Percentiles rank a stretch among this genome's conserved stretches.
phyloP scores from a whole-genome alignment of 176 grass and related monocot genomes.

The Saccharum officinarum region DNA sequence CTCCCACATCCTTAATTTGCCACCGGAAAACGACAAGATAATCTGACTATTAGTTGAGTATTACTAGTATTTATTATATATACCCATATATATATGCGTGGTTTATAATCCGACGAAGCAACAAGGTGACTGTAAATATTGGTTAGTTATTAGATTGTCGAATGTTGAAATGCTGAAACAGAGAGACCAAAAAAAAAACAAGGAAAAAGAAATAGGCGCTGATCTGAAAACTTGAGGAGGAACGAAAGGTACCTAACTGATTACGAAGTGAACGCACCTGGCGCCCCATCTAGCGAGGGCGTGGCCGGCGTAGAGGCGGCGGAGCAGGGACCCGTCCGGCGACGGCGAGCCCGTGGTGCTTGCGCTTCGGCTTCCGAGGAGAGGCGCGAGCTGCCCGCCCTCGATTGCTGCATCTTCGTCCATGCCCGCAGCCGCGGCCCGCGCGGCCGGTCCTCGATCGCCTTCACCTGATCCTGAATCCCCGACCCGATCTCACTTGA shows the following conservation, averaged over 20 bases:
- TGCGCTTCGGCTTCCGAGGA: not conserved
- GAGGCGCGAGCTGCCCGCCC: conserved; percentile 19
- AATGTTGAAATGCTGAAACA: not conserved
- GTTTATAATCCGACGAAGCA: not conserved
- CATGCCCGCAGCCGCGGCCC: not conserved
- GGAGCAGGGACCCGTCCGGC: conserved; percentile 46
- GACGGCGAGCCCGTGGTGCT: not conserved
- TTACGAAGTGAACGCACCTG: conserved; percentile 33
- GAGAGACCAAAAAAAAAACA: too few relatives aligned
- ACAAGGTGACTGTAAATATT: not conserved
- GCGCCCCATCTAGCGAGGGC: conserved; percentile 86
- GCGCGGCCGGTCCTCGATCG: not conserved
- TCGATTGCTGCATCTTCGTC: not conserved
- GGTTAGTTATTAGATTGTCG: not conserved
- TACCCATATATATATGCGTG: not conserved
- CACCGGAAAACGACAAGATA: not conserved
- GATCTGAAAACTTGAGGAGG: not conserved
- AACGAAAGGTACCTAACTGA: not conserved
- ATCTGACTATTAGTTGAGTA: not conserved
- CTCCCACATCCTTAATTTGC: conserved; percentile 83
- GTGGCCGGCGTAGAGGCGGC: conserved; percentile 76
- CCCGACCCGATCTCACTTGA: not conserved
- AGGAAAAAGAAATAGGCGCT: not conserved
- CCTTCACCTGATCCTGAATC: not conserved
- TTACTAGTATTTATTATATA: not conserved